Evolutionary conservation across 2,329 filamentous ascomycete species (phyloP), one percentile per base, ranked within the genome.

Genomic region (Fusarium papillatum): DNA sequence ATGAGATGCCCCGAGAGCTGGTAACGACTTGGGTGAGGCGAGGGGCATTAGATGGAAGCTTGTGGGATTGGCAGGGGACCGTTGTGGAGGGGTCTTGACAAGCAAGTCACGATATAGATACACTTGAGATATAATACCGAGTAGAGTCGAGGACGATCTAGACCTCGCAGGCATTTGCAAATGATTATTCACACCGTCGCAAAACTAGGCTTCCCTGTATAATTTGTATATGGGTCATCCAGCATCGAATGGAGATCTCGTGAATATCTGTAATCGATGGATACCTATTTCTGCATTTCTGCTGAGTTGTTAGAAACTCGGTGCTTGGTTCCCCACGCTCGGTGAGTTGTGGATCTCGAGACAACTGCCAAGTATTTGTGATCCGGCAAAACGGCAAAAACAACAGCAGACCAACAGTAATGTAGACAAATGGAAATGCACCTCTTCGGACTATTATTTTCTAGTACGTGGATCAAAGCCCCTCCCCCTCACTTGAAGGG

Each of bases 11-110:
- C 2, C 76, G 76, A 14, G 80, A 84, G 71, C 68, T 85, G 57
- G 86, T 87, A 66, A 84, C 85, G 66, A 71, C 80, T 5, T 87
- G 84, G 82, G 82, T 87, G n/a, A 85, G 80, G 72, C 80, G 81
- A 14, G 83, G 82, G 26, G 84, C 85, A 7, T 72, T 88, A 69
- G 79, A 82, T 46, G 87, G 86, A n/a, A 84, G 79, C 48, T 69
- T 86, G 16, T 86, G 84, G 84, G 71, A 79, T 36, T 85, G 83
- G 81, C 60, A 79, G 64, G 80, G 80, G 3, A 64, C 70, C n/a
- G 67, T 73, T 19, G 70, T 78, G 19, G 70, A 64, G 38, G 69
- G 60, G 60, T 60, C 50, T 57, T 57, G 29, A 66, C 41, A 39
- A 13, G 57, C 50, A 31, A 46, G n/a, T 60, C n/a, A 48, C 29